Percentiles rank a stretch among this genome's conserved stretches.
Conservation (phyloP, 106 monocot species). For the Acorus gramineus region DNA sequence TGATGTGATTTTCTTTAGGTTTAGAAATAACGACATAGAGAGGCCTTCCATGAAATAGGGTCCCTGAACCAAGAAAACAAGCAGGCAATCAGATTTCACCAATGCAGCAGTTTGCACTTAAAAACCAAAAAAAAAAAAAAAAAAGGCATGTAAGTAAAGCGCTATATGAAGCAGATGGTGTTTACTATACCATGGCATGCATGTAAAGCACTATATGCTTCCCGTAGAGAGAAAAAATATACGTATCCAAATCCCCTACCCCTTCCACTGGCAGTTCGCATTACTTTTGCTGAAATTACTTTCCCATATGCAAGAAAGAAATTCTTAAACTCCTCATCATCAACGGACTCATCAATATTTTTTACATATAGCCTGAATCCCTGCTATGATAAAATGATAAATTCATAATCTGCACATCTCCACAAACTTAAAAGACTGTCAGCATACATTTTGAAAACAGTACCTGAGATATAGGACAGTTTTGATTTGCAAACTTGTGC, state of each 20-base stretch:
- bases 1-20: constrained; percentile 10
- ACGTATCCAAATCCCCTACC: constrained; percentile 60
- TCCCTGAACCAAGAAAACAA: constrained; percentile 7
- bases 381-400: constrained; percentile 11
- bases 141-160: background rate
- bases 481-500: constrained; percentile 1
- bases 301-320: constrained; percentile 33
- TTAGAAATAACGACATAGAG: constrained; percentile 23
- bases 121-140: background rate
- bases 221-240: constrained; percentile 28
- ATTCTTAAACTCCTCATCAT: constrained; percentile 16
- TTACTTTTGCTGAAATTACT: constrained; percentile 25
- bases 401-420: background rate
- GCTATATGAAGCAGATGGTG: background rate
- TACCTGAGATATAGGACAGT: background rate
- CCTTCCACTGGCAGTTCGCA: constrained; percentile 11
- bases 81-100: background rate
- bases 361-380: constrained; percentile 37
- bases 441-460: background rate
- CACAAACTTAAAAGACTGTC: background rate
- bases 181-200: constrained; percentile 37
- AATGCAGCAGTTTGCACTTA: background rate
- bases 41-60: constrained; percentile 5
- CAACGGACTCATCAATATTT: constrained; percentile 26
- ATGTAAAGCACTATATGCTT: constrained; percentile 34